phyloP scores from a whole-genome alignment of 179 eudicot genomes.

The Sideroxylon spinosum region DNA sequence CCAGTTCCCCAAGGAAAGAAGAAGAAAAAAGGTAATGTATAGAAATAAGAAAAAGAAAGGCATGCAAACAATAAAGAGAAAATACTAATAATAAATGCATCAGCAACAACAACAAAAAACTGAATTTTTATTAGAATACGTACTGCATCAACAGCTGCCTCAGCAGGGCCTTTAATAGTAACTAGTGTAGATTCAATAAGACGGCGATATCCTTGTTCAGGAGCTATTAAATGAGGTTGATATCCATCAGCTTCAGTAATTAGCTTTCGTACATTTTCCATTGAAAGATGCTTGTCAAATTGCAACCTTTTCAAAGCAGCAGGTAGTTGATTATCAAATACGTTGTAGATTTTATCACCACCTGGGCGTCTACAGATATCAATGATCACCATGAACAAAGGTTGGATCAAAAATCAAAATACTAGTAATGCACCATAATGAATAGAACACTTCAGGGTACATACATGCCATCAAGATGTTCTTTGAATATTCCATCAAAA shows the following conservation, averaged over 20 bases:
- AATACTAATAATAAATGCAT: neutral
- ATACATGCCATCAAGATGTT: constrained; percentile 93
- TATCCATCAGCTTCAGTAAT: constrained; percentile 93
- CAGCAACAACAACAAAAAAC: neutral
- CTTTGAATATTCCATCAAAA: constrained; percentile 83
- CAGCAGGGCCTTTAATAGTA: constrained; percentile 83
- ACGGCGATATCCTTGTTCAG: constrained; percentile 86
- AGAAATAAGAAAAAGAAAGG: neutral
- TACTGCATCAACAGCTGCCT: constrained; percentile 90
- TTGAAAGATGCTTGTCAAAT: constrained; percentile 86
- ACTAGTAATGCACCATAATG: neutral
- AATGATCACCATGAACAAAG: neutral
- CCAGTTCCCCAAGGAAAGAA: neutral
- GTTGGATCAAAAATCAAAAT: neutral
- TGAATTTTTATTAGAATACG: constrained; percentile 2
- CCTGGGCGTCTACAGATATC: constrained; percentile 67
- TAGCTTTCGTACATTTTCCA: constrained; percentile 77
- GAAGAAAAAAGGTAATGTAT: neutral
- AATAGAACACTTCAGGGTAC: constrained; percentile 15
- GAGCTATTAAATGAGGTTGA: constrained; percentile 92
- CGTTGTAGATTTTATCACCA: constrained; percentile 74
- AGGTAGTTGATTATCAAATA: constrained; percentile 88
- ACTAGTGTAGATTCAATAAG: constrained; percentile 72
- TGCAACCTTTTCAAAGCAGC: constrained; percentile 87
- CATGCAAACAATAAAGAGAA: no score